A percentile compares a stretch with the other conserved stretches of the same genome.
These are phyloP conservation scores for Inga oerstediana DNA, from an alignment of 306 rosid genomes.

Conservation along the genomic window DNA sequence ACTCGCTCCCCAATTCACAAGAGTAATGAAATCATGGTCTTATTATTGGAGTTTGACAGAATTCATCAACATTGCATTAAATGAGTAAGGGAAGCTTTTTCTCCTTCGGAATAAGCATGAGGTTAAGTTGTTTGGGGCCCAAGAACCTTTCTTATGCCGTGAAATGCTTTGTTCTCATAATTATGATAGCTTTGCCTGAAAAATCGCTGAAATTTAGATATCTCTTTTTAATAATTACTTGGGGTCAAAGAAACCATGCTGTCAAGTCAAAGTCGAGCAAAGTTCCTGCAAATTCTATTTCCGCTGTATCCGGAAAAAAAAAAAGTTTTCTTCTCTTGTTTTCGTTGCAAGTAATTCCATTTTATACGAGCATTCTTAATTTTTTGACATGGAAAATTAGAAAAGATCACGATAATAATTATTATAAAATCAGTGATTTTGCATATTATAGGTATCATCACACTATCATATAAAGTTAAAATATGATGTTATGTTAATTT, in stretches of 20 bases:
- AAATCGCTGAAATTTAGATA: neutral
- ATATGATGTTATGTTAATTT: no score
- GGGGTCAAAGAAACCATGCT: neutral
- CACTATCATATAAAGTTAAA: neutral
- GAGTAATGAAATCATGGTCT: constrained; percentile 30
- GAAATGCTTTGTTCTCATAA: neutral
- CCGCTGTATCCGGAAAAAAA: no score
- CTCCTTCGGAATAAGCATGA: neutral
- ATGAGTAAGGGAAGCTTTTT: neutral
- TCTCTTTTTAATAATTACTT: neutral
- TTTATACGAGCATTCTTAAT: no score
- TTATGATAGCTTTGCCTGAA: neutral
- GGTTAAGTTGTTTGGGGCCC: neutral
- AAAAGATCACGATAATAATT: no score
- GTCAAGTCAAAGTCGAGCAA: neutral
- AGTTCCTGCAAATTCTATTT: neutral
- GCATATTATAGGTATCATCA: neutral
- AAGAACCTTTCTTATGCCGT: neutral
- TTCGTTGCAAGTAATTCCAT: neutral
- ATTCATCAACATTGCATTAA: neutral
- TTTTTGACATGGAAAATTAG: no score
- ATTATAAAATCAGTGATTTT: no score
- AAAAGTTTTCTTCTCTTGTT: no score
- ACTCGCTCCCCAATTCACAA: constrained; percentile 39
- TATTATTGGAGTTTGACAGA: constrained; percentile 30